Percentiles rank a stretch among this genome's conserved stretches.
Conservation (phyloP, 108 stramenopile species). For the Bacterosira constricta region DNA sequence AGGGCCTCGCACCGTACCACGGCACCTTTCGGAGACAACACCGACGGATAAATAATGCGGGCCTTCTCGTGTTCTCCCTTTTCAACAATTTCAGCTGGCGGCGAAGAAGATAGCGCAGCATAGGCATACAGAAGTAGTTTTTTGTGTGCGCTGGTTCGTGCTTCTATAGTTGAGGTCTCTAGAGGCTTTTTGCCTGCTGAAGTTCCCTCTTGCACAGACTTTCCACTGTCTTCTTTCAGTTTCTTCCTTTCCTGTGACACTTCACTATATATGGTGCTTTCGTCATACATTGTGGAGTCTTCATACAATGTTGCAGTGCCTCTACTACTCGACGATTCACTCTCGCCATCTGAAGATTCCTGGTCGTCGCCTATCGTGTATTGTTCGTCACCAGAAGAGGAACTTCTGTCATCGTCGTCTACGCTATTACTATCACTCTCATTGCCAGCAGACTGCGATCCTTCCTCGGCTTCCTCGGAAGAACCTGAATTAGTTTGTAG, state of each 20-base stretch:
- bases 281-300: too few species aligned
- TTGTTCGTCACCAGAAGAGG: constrained; percentile 5
- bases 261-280: background rate
- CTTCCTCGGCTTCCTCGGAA: background rate
- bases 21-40: constrained; percentile 14
- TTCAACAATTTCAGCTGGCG: constrained; percentile 28
- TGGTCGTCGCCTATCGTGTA: constrained; percentile 1
- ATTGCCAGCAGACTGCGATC: constrained; percentile 4
- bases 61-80: constrained; percentile 16
- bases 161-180: background rate
- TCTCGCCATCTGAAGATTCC: background rate
- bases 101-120: constrained; percentile 37
- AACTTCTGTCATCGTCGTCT: constrained; percentile 1
- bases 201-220: background rate
- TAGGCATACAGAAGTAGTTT: constrained; percentile 42
- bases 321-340: background rate
- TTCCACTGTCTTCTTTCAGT: background rate
- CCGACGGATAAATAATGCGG: constrained; percentile 6
- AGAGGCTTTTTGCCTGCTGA: background rate
- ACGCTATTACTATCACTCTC: background rate
- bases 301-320: too few species aligned
- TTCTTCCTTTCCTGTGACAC: background rate
- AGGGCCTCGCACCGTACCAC: constrained; percentile 33
- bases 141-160: constrained; percentile 35
- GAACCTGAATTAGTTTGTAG: background rate